phyloP scores from a whole-genome alignment of 176 grass and related monocot genomes.

The Musa itinerans region DNA sequence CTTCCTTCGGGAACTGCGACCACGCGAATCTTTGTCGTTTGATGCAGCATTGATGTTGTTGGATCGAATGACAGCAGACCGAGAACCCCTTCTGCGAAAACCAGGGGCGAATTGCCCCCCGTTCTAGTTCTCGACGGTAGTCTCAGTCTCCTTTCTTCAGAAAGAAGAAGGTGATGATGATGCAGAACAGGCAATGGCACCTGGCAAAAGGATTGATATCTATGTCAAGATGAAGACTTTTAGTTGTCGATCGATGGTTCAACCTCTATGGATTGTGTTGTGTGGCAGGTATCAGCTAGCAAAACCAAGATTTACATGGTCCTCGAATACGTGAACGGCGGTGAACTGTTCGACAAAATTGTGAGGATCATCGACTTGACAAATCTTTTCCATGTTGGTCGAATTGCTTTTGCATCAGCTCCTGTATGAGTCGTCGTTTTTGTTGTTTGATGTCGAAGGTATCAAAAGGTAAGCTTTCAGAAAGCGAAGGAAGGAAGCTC shows the following conservation, averaged over 20 bases:
- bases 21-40: too few relatives aligned
- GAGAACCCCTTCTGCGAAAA: too few relatives aligned
- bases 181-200: too few relatives aligned
- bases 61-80: too few relatives aligned
- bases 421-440: not conserved
- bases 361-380: constrained; percentile 28
- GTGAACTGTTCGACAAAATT: constrained; percentile 70
- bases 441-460: constrained; percentile 27
- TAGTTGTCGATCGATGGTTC: not conserved
- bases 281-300: constrained; percentile 62
- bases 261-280: not conserved
- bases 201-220: too few relatives aligned
- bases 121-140: too few relatives aligned
- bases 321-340: constrained; percentile 75
- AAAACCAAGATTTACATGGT: constrained; percentile 94
- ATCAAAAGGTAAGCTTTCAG: constrained; percentile 45
- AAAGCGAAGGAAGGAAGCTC: constrained; percentile 56
- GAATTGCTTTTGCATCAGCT: not conserved
- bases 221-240: not conserved
- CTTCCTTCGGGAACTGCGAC: too few relatives aligned
- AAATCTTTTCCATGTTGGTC: not conserved
- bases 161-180: too few relatives aligned
- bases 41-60: too few relatives aligned
- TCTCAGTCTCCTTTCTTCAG: too few relatives aligned
- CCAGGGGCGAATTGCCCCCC: too few relatives aligned